phyloP scores from a whole-genome alignment of 1,139 yeast species.

The Kazachstania sp. region DNA sequence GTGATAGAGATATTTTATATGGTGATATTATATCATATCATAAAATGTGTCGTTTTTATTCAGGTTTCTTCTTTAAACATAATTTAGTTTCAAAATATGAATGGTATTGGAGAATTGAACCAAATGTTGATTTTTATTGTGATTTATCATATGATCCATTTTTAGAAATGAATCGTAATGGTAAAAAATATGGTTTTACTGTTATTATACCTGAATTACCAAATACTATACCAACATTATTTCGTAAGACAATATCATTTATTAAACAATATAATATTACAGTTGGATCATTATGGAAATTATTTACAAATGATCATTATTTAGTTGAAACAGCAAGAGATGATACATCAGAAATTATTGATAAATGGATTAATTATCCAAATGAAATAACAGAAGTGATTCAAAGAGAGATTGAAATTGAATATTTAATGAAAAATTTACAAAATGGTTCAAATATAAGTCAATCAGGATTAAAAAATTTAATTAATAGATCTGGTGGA shows the following conservation, averaged over 20 bases:
- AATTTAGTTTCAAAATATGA: slow-evolving; percentile 57
- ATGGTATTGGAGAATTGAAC: slow-evolving; percentile 96
- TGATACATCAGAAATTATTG: slow-evolving; percentile 4
- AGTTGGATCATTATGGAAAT: slow-evolving; percentile 51
- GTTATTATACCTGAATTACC: slow-evolving; percentile 65
- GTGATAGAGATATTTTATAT: slow-evolving; percentile 72
- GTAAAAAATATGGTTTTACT: slow-evolving; percentile 77
- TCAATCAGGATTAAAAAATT: slow-evolving; percentile 15
- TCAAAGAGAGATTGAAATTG: slow-evolving; percentile 28
- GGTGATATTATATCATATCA: slow-evolving; percentile 71
- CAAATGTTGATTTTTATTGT: slow-evolving; percentile 80
- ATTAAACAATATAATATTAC: slow-evolving; percentile 40
- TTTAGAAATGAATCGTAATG: slow-evolving; percentile 57
- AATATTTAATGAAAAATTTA: slow-evolving; percentile 15
- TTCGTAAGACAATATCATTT: slow-evolving; percentile 59
- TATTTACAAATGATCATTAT: slow-evolving; percentile 38
- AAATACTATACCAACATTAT: slow-evolving; percentile 73
- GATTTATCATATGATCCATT: slow-evolving; percentile 90
- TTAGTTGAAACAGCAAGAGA: slow-evolving; percentile 21
- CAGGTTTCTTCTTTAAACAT: slow-evolving; percentile 71
- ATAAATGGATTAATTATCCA: slow-evolving; percentile 24
- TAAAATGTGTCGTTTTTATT: slow-evolving; percentile 63
- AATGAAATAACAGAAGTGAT: slow-evolving; percentile 21
- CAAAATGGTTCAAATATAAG: slow-evolving; percentile 5
- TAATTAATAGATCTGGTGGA: slow-evolving; percentile 18